Percentiles rank a stretch among this genome's conserved stretches.
These are phyloP conservation scores for Leccinum huronense DNA, from an alignment of 1,284 basidiomycete species.

Conservation along the genomic window DNA sequence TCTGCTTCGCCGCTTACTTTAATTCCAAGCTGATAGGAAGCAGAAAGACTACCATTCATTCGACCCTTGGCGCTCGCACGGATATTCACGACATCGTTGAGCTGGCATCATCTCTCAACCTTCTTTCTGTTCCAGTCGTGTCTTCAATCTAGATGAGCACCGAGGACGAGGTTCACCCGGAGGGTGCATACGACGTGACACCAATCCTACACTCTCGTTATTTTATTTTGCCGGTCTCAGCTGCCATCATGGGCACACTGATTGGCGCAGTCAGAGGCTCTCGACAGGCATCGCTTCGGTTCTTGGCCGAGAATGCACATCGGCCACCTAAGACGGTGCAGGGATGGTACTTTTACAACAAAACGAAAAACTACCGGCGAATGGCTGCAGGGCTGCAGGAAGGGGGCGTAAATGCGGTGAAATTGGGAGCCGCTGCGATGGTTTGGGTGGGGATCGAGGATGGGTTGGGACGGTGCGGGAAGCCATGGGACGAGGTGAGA, in stretches of 20 bases:
- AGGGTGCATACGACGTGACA: conserved; percentile 30
- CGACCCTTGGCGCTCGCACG: neutral
- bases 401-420: conserved; percentile 56
- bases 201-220: conserved; percentile 36
- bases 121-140: neutral
- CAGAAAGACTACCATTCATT: neutral
- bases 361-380: conserved; percentile 87
- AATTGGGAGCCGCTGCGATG: conserved; percentile 54
- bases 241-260: conserved; percentile 57
- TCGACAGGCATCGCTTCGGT: conserved; percentile 54
- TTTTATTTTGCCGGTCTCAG: conserved; percentile 52
- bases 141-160: conserved; percentile 19
- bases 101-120: neutral
- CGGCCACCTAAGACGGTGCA: conserved; percentile 75
- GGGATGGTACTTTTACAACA: conserved; percentile 91
- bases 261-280: conserved; percentile 73
- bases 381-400: conserved; percentile 70
- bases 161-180: conserved; percentile 6
- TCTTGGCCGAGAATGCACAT: conserved; percentile 68
- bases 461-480: conserved; percentile 48
- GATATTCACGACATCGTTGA: neutral
- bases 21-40: neutral
- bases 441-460: conserved; percentile 73
- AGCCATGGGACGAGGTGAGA: conserved; percentile 45
- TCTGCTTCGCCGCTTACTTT: neutral